A percentile compares a stretch with the other conserved stretches of the same genome.
phyloP scores from a whole-genome alignment of 352 stramenopile species.

The Phytophthora megakarya region DNA sequence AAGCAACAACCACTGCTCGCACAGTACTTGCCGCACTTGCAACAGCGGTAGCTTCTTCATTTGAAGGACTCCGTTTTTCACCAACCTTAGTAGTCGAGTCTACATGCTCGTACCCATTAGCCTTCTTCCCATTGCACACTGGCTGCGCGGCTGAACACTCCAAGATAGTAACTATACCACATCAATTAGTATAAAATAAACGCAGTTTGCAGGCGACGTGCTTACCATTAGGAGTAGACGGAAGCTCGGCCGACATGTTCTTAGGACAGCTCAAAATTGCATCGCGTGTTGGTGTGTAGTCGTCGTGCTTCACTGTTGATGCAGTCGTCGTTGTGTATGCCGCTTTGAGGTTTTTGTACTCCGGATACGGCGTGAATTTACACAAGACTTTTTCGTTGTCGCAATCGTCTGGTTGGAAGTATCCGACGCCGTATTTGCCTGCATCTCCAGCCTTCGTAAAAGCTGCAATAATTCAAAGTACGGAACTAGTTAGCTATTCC shows the following conservation, averaged over 20 bases:
- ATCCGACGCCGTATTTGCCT: constrained; percentile 76
- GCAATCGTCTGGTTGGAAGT: constrained; percentile 72
- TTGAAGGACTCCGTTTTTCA: too few relatives aligned
- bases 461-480: constrained; percentile 47
- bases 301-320: constrained; percentile 31
- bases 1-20: neutral
- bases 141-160: too few relatives aligned
- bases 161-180: too few relatives aligned
- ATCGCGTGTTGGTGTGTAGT: constrained; percentile 41
- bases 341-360: constrained; percentile 74
- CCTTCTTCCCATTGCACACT: too few relatives aligned
- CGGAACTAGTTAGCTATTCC: neutral
- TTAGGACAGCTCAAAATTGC: constrained; percentile 45
- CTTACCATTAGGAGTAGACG: too few relatives aligned
- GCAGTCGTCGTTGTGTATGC: constrained; percentile 66
- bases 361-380: constrained; percentile 69
- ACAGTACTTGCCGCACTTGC: neutral
- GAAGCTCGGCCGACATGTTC: neutral
- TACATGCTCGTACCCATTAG: too few relatives aligned
- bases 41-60: neutral
- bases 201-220: too few relatives aligned
- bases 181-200: too few relatives aligned
- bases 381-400: constrained; percentile 63
- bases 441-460: constrained; percentile 49
- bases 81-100: too few relatives aligned